Evolutionary conservation across 768 basidiomycete species (phyloP), one percentile per base, ranked within the genome.

Genomic region (Mrakia hoshinonis): DNA sequence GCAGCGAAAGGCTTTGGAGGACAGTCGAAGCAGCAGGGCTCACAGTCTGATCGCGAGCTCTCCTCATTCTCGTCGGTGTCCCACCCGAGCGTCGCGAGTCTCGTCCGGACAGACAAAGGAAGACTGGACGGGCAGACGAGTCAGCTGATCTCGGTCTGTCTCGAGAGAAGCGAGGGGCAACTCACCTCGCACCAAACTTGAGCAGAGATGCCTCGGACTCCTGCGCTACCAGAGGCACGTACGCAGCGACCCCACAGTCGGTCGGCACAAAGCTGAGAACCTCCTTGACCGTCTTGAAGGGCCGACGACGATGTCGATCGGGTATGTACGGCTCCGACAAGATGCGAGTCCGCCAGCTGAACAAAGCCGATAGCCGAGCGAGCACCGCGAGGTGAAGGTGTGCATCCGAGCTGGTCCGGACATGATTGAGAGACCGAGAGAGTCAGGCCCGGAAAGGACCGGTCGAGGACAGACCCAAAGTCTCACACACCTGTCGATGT

Each of bases 61-160:
- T 85, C 86, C 48, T 87, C 48, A 20, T 73, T 60, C 20, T 74
- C 68, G 24, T 70, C 65, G 11, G 65, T 83, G 5, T 82, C 83
- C 88, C 89, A 91, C 18, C 89, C 89, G 62, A 91, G 86, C 70
- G 90, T 88, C 0, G 85, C 83, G 22, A 91, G 81, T 52, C 85
- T 85, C 72, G 85, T 85, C 66, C 84, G 83, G 46, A 90, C 77
- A 75, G 90, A 89, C 18, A 82, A 74, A 3, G 89, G 89, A 15
- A 91, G 80, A 0, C 77, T 77, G 43, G 18, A 31, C 10, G 34
- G 20, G 18, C n/a, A 52, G 3, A 2, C 46, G 46, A 47, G 46
- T 47, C 46, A 47, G 46, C 46, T 47, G 26, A 55, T 26, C 11
- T 55, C 11, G 18, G 54, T 18, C 13, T 29, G 15, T 26, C 5